Evolutionary conservation across 345 rosid genomes (phyloP), one percentile per base, ranked within the genome.

Genomic region (Gossypioides kirkii): DNA sequence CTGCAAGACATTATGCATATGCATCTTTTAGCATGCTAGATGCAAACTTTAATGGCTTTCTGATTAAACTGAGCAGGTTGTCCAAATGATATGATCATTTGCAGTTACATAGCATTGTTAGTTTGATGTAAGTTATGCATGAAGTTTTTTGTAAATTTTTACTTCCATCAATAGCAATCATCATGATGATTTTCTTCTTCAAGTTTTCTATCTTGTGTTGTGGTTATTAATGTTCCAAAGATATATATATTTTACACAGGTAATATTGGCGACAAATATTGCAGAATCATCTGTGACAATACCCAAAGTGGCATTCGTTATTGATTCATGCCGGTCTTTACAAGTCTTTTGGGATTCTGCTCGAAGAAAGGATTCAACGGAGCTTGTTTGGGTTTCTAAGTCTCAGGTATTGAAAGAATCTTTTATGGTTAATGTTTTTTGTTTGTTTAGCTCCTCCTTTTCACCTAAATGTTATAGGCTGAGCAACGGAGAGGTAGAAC

Each of bases 241-340:
- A 70, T 1, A 36, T 13, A 81, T 42, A 49, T 53, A 25, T 45
- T 76, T 76, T 82, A 50, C 23, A 59, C 85, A 90, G 98, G 95
- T 94, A 42, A 94, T 91, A 78, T 76, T 91, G 81, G 98, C 97
- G 59, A 91, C 98, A 75, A 94, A 94, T 81, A 90, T 94, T 79
- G 98, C 98, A 6, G 98, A 91, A 80, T 94, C 98, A 65, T 94
- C 97, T 50, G 96, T 94, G 70, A 94, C 98, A 66, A 94, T 94
- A 82, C 98, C 98, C 64, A 82, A 94, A 80, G 96, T 89, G 64
- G 98, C 97, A 59, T 90, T 80, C 77, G 91, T 94, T 79, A 89
- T 94, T 77, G 98, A 94, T 80, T 90, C 97, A 42, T 91, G 98
- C 77, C 89, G 97, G 63, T 94, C 98, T 77, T 85, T 94, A 79